Percentiles rank a stretch among this genome's conserved stretches.
Conservation (phyloP, 2,329 filamentous ascomycete genomes). For the Nothophoma quercina region DNA sequence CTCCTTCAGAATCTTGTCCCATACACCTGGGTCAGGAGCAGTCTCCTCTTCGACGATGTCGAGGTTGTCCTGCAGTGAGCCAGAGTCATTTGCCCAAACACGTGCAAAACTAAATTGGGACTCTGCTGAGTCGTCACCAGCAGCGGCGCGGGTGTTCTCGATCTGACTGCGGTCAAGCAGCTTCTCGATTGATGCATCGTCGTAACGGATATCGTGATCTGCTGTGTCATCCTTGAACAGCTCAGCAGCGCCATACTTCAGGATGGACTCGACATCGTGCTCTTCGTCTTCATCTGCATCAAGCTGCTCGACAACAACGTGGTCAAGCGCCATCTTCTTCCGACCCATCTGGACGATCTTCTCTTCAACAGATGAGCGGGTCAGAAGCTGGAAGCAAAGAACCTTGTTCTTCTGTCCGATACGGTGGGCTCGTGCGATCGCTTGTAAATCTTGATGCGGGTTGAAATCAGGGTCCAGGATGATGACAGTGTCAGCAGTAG, state of each 20-base stretch:
- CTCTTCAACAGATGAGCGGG: slow-evolving; percentile 86
- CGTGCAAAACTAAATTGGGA: slow-evolving; percentile 88
- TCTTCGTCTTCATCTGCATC: slow-evolving; percentile 81
- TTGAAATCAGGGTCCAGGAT: slow-evolving; percentile 98
- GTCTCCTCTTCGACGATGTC: slow-evolving; percentile 63
- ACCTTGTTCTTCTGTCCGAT: slow-evolving; percentile 98
- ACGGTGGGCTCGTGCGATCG: slow-evolving; percentile 89
- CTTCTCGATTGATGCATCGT: slow-evolving; percentile 81
- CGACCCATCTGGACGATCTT: slow-evolving; percentile 95
- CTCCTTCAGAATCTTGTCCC: slow-evolving; percentile 88
- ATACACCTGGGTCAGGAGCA: slow-evolving; percentile 72
- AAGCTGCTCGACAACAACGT: slow-evolving; percentile 92
- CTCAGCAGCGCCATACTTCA: slow-evolving; percentile 85
- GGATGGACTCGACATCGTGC: slow-evolving; percentile 83
- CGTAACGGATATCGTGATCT: slow-evolving; percentile 80
- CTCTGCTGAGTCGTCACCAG: slow-evolving; percentile 71
- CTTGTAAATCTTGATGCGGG: slow-evolving; percentile 96
- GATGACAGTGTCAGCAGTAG: slow-evolving; percentile 96
- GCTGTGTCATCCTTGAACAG: slow-evolving; percentile 79
- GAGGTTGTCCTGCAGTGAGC: slow-evolving; percentile 69
- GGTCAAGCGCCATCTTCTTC: slow-evolving; percentile 95
- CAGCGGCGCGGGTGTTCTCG: slow-evolving; percentile 68
- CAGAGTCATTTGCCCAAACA: slow-evolving; percentile 88
- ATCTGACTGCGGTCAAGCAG: slow-evolving; percentile 86
- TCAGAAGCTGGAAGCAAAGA: slow-evolving; percentile 93